A percentile compares a stretch with the other conserved stretches of the same genome.
Evolutionary conservation across 306 rosid species (phyloP).

Genomic region (Corylus avellana): DNA sequence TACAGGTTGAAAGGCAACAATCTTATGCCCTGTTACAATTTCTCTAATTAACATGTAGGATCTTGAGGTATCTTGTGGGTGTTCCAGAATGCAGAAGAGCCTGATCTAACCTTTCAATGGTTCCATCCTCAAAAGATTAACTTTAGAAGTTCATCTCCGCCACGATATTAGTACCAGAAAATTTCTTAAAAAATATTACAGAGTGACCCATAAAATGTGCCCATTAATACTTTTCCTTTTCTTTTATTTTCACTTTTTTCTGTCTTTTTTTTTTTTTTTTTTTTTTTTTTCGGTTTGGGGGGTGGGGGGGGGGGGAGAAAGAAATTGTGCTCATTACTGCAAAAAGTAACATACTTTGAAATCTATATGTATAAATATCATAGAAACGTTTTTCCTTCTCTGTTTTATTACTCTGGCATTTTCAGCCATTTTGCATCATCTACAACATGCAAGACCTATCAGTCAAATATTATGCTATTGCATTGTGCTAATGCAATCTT

Average conservation of each 20-base stretch:
- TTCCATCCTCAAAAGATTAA: slow-evolving; percentile 19
- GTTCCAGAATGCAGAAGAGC: slow-evolving; percentile 19
- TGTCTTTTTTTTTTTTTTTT: not conserved
- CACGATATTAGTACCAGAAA: not conserved
- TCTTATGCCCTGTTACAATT: not conserved
- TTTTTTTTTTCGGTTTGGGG: not conserved
- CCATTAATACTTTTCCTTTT: not conserved
- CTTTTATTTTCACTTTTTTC: not conserved
- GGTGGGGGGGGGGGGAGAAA: too few species aligned
- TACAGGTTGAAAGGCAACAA: slow-evolving; percentile 20
- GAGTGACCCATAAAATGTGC: not conserved
- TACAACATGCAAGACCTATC: not conserved
- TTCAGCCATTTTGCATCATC: not conserved
- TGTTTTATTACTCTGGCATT: not conserved
- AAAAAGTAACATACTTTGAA: not conserved
- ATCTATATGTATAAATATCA: not conserved
- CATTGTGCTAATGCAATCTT: not conserved
- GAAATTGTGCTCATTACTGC: not conserved
- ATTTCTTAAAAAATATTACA: not conserved
- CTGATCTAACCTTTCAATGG: slow-evolving; percentile 7
- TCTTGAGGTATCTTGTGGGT: slow-evolving; percentile 1
- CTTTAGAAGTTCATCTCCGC: not conserved
- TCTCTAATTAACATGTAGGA: slow-evolving; percentile 11
- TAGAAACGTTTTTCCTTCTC: not conserved
- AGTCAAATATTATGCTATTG: not conserved